phyloP scores from a whole-genome alignment of 805 yeast genomes.

The Suhomyces pyralidae region DNA sequence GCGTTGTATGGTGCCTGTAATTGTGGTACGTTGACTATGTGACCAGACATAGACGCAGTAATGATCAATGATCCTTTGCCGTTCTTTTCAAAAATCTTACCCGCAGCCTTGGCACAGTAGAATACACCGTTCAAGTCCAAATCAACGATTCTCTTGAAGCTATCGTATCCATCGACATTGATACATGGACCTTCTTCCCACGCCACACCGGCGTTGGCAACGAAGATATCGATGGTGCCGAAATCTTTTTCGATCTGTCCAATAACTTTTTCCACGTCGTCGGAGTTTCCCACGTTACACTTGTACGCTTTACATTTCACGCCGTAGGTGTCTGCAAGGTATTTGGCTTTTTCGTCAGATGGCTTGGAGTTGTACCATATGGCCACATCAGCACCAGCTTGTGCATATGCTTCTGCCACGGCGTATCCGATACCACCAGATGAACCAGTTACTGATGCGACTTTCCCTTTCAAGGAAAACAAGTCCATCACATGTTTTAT shows the following conservation, averaged over 20 bases:
- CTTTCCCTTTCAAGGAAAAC: conserved; percentile 77
- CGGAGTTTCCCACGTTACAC: conserved; percentile 51
- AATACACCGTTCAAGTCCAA: conserved; percentile 42
- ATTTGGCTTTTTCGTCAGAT: conserved; percentile 57
- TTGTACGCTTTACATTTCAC: conserved; percentile 63
- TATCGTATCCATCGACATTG: conserved; percentile 34
- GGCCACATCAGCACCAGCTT: conserved; percentile 84
- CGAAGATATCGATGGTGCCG: conserved; percentile 77
- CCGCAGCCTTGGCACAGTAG: conserved; percentile 43
- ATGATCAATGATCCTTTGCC: conserved; percentile 43
- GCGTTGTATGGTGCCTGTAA: conserved; percentile 47
- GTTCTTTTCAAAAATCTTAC: conserved; percentile 36
- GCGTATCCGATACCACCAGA: conserved; percentile 81
- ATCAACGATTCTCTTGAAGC: conserved; percentile 37
- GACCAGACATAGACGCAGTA: conserved; percentile 49
- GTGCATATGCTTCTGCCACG: conserved; percentile 78
- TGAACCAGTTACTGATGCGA: conserved; percentile 83
- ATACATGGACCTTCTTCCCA: conserved; percentile 43
- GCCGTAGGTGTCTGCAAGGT: conserved; percentile 53
- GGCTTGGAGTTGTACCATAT: conserved; percentile 60
- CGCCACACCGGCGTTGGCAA: conserved; percentile 81
- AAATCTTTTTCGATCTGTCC: conserved; percentile 59
- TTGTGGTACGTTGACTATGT: conserved; percentile 45
- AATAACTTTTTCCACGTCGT: conserved; percentile 48
- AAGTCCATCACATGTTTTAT: conserved; percentile 57